Conservation (phyloP, 2,329 filamentous ascomycete species). For the Aspergillus hortae region DNA sequence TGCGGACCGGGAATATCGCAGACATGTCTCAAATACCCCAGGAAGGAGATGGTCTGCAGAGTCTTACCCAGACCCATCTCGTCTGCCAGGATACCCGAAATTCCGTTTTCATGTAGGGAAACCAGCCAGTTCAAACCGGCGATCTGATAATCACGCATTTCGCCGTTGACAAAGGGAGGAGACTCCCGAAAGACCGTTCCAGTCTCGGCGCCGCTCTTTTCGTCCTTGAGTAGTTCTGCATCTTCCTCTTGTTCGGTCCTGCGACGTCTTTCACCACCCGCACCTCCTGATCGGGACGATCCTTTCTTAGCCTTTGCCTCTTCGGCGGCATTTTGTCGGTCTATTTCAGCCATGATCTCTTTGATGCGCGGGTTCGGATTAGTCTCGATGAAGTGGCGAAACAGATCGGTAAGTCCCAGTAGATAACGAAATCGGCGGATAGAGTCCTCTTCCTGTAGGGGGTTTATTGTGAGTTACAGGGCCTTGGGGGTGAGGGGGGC, state of each 20-base stretch:
- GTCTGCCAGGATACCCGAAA: conserved; percentile 94
- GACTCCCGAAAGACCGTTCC: conserved; percentile 93
- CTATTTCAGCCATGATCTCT: conserved; percentile 90
- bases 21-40: conserved; percentile 90
- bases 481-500: no score
- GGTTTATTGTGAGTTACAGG: conserved; percentile 12
- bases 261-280: conserved; percentile 70
- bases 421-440: conserved; percentile 93
- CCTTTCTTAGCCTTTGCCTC: conserved; percentile 68
- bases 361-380: conserved; percentile 94
- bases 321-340: conserved; percentile 79
- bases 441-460: conserved; percentile 78
- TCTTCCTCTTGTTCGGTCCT: conserved; percentile 98
- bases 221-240: conserved; percentile 79
- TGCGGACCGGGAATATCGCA: conserved; percentile 88
- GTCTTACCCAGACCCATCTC: conserved; percentile 99
- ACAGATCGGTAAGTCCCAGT: conserved; percentile 89
- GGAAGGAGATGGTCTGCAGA: conserved; percentile 91
- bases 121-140: conserved; percentile 97
- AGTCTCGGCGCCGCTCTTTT: conserved; percentile 79
- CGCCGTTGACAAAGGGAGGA: conserved; percentile 78
- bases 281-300: conserved; percentile 77
- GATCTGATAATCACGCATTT: conserved; percentile 96
- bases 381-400: conserved; percentile 97
- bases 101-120: conserved; percentile 96